Evolutionary conservation across 2,329 filamentous ascomycete species (phyloP).

Genomic region (Fusarium mundagurra): DNA sequence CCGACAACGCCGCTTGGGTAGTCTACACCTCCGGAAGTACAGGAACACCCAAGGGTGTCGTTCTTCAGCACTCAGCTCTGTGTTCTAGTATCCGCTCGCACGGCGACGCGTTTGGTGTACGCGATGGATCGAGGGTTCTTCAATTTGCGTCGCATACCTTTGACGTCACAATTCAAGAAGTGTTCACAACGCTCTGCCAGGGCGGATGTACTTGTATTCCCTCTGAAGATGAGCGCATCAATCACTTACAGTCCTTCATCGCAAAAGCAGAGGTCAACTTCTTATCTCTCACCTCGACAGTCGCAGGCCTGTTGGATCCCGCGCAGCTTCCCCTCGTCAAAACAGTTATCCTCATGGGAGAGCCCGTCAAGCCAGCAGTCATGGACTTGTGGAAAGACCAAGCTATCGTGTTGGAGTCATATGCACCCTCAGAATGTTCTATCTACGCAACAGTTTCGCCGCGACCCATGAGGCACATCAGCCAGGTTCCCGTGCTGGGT

Average conservation of each 20-base stretch:
- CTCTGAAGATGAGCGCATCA: constrained; percentile 1
- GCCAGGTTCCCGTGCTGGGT: background rate
- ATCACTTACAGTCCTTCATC: background rate
- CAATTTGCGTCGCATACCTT: constrained; percentile 4
- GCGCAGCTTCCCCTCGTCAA: background rate
- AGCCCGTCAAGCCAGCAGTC: background rate
- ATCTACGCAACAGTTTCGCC: background rate
- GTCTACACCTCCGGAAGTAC: constrained; percentile 1
- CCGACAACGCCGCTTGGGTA: background rate
- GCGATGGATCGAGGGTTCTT: background rate
- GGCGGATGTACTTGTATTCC: background rate
- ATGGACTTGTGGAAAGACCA: constrained; percentile 3
- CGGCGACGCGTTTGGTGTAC: background rate
- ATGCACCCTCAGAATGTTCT: background rate
- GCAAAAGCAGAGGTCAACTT: background rate
- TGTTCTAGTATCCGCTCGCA: background rate
- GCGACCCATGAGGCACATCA: background rate
- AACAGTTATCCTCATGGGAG: background rate
- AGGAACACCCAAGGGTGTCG: background rate
- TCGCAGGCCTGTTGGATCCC: background rate
- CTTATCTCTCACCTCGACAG: background rate
- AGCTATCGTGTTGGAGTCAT: background rate
- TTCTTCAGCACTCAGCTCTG: background rate
- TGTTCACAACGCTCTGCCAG: background rate
- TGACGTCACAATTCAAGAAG: background rate